phyloP scores from a whole-genome alignment of 2,329 filamentous ascomycete genomes.

The Thelonectria rubi region DNA sequence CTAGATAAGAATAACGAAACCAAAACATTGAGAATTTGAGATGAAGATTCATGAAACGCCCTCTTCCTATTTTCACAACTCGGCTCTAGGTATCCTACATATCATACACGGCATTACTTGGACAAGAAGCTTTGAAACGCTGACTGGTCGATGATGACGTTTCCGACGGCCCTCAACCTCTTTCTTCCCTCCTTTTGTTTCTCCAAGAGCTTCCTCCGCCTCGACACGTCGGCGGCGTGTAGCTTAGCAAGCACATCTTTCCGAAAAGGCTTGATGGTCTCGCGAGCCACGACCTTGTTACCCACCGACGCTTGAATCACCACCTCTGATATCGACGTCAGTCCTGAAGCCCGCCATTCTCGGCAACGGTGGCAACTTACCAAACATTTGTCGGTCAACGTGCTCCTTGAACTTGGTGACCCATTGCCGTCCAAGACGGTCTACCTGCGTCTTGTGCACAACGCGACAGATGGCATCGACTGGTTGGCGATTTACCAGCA shows the following conservation, averaged over 20 bases:
- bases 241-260: conserved; percentile 95
- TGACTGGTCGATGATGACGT: conserved; percentile 95
- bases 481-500: conserved; percentile 91
- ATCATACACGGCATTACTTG: conserved; percentile 62
- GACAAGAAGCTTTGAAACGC: conserved; percentile 94
- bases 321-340: conserved; percentile 67
- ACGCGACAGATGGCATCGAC: conserved; percentile 96
- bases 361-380: conserved; percentile 42
- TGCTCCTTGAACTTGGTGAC: conserved; percentile 97
- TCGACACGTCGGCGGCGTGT: conserved; percentile 86
- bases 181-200: conserved; percentile 97
- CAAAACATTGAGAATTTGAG: conserved; percentile 15
- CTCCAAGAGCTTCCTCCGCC: conserved; percentile 87
- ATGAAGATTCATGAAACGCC: conserved; percentile 24
- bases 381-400: conserved; percentile 94
- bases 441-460: conserved; percentile 82
- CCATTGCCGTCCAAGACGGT: conserved; percentile 85
- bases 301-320: conserved; percentile 92
- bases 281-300: conserved; percentile 83
- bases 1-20: background rate
- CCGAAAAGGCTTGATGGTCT: conserved; percentile 94
- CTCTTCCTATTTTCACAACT: background rate
- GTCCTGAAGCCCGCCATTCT: background rate
- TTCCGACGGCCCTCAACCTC: conserved; percentile 83
- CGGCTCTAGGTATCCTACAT: background rate